Conservation (phyloP, 2,329 filamentous ascomycete species). For the Ceratocystis lukuohia region DNA sequence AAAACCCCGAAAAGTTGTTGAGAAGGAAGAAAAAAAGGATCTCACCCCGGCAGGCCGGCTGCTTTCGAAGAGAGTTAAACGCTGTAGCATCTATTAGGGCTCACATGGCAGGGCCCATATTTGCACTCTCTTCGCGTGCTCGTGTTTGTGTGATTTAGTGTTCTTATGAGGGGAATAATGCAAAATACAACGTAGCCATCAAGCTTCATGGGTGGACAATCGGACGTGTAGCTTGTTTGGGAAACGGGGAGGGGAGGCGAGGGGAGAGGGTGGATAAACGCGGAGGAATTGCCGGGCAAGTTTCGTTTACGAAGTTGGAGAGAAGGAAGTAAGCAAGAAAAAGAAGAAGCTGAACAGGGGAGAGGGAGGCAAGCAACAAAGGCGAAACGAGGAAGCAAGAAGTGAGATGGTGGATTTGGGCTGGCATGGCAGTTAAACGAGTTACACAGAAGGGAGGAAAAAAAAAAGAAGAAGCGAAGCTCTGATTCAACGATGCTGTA, state of each 20-base stretch:
- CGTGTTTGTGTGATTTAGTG: background rate
- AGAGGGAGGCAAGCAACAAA: background rate
- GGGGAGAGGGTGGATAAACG: background rate
- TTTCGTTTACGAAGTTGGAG: background rate
- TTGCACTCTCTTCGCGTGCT: background rate
- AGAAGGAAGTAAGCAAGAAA: background rate
- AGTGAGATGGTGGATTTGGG: background rate
- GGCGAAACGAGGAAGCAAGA: background rate
- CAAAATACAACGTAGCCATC: too few species aligned
- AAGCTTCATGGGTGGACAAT: too few species aligned
- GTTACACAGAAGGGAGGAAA: background rate
- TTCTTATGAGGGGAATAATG: background rate
- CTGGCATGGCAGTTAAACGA: background rate
- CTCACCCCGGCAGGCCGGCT: background rate
- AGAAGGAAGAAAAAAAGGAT: background rate
- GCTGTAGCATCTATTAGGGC: background rate
- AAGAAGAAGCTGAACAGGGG: background rate
- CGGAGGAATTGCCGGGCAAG: background rate
- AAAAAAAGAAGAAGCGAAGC: background rate
- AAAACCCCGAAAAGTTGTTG: background rate
- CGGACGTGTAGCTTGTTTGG: conserved; percentile 3
- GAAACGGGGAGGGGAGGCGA: background rate
- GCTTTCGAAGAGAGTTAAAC: background rate
- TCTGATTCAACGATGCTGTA: too few species aligned
- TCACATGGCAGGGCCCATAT: background rate